Evolutionary conservation across 2,329 filamentous ascomycete species (phyloP), one percentile per base, ranked within the genome.

Genomic region (Furcasterigmium furcatum): DNA sequence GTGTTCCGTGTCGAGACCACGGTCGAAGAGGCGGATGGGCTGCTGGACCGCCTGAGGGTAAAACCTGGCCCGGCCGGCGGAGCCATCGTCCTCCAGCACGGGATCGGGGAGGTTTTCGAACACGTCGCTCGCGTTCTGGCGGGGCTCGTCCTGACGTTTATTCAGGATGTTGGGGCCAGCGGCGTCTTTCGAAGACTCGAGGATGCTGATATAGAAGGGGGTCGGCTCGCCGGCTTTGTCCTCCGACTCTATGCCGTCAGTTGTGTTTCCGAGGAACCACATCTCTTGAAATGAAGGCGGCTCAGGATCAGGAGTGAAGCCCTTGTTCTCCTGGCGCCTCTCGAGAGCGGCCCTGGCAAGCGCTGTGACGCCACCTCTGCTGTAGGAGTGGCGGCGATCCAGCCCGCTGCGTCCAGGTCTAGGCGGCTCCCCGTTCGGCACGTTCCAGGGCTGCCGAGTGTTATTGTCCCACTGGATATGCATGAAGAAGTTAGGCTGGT

Each of bases 141-240:
- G 30, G n/a, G 18, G 39, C 45, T 49, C 48, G 45, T 52, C 46
- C 49, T 66, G 60, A 30, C 58, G 56, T 49, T 58, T 60, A 4
- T 46, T 50, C 16, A 63, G 46, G 20, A 47, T 41, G 50, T 62
- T 53, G 32, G 58, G 43, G 2, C 59, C 56, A 9, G 62, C 53
- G 14, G 62, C 58, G 25, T 63, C 57, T 39, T 72, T 65, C 14
- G 64, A 50, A 1, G 76, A 73, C 4, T 70, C 63, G 10, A 91
- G 68, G 45, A 95, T 74, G 22, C 84, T 89, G 53, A 96, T 87
- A 63, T 86, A 95, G 65, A 96, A 95, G 0, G 92, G 91, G 0
- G 92, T 95, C 9, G 84, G 78, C 66, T 96, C 91, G 52, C 91
- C 91, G 1, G 84, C 84, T 63, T 92, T 96, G 4, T 84, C 68